Base-by-base conservation (phyloP, 2,329 filamentous ascomycete genomes). In the Emydomyces testavorans region DNA sequence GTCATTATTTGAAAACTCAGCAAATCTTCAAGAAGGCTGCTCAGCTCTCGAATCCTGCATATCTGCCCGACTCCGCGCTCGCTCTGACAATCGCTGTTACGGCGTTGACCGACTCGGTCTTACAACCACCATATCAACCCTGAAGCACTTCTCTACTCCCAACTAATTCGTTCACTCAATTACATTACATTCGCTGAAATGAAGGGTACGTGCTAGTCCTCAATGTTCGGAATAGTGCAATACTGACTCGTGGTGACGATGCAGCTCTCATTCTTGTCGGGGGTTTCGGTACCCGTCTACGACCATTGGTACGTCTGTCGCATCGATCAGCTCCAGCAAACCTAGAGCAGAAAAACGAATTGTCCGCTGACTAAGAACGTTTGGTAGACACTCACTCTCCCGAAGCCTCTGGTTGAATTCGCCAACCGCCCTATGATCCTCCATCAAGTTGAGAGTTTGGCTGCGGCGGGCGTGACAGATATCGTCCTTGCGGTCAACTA, bases 401-500 rank as follows among this genome's bases (percentile, higher is more conserved):
- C 90, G 53, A 98, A 96, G 72, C 90, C 92, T 56, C 78, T 98
- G 58, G 92, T 98, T 63, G 90, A 98, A 73, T 98, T 98, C 64
- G 88, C 80, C 65, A 98, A 98, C 78, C 90, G 92, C 73, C 92
- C 89, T 66, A 98, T 98, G 90, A 96, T 98, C 69, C 78, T 93
- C 63, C 90, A 96, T 72, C 90, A 98, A 72, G 86, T 98, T 60
- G 88, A 95, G 73, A 88, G 87, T 57, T 78, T 98, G 58, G 90
- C 92, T 58, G 83, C 82, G 52, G 90, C 88, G 50, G 90, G 90
- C 66, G 92, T 96, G 56, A 96, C 87, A 53, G 89, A 96, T 72
- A 94, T 98, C 62, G 90, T 98, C 48, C 80, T 98, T 50, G 90
- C 92, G 53, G 92, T 98, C 69, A 98, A 98, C 78, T 98, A 98